Evolutionary conservation across 352 stramenopile species (phyloP), one percentile per base, ranked within the genome.

Genomic region (Globisporangium camurandrum): DNA sequence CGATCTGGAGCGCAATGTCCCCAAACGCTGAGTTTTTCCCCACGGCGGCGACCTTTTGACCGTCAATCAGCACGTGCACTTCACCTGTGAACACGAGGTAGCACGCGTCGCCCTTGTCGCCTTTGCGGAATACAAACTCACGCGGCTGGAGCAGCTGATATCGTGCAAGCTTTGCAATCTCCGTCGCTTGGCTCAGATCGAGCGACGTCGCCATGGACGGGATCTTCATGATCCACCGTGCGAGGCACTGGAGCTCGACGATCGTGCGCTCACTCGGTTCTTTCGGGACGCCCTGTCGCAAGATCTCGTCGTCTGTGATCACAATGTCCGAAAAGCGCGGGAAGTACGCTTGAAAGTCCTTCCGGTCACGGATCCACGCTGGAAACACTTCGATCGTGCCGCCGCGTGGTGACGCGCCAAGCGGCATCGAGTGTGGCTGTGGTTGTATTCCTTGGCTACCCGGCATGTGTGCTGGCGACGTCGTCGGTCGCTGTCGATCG

Each of bases 291-390:
- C 71, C 71, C 52, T 83, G 67, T 6, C 70, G 64, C 3, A 88
- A 45, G 37, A 86, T 81, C 50, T 88, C 73, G 20, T 88, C 76
- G 46, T 88, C 73, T 0, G 71, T 75, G 43, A 86, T 57, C 19
- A 82, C 67, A 23, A 69, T 66, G n/a, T 84, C 67, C 4, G 73
- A 65, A 47, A 75, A 88, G 4, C 71, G 65, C 39, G 76, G 73
- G 36, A 88, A 84, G 36, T 80, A 88, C 4, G 84, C 69, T 30
- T 88, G 76, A 48, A 88, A 86, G 51, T 88, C 76, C 40, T 88
- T 88, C 17, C 76, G 76, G 42, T 88, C 76, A n/a, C 69, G 69
- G 24, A 88, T 83, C 73, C 76, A 86, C 23, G 57, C 24, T 8
- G 71, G 70, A 28, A 83, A 82, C 0, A 85, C 56, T 14, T 81